These are phyloP conservation scores for Kwoniella heveanensis DNA, from an alignment of 768 basidiomycete genomes.

Conservation along the genomic window DNA sequence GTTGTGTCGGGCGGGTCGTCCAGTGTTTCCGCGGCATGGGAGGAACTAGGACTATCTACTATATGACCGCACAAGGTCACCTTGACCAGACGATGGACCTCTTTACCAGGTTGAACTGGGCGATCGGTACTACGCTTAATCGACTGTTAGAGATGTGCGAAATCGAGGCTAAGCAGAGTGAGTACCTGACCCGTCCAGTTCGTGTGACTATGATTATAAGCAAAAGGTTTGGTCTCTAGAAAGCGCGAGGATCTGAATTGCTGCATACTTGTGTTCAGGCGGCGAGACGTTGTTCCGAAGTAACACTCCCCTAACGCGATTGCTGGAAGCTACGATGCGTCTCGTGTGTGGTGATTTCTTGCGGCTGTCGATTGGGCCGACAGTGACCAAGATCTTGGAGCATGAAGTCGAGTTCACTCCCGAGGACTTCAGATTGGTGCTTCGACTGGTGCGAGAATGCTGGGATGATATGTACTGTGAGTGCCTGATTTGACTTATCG, in stretches of 20 bases:
- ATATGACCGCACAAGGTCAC: constrained; percentile 12
- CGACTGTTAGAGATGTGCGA: constrained; percentile 23
- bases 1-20: neutral
- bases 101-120: constrained; percentile 7
- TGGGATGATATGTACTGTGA: constrained; percentile 29
- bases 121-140: constrained; percentile 7
- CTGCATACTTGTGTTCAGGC: constrained; percentile 7
- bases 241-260: too few relatives aligned
- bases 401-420: constrained; percentile 8
- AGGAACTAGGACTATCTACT: constrained; percentile 14
- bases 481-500: too few relatives aligned
- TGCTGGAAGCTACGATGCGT: constrained; percentile 30
- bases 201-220: too few relatives aligned
- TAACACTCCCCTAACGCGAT: constrained; percentile 26
- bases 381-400: constrained; percentile 8
- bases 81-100: constrained; percentile 18
- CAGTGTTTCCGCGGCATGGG: constrained; percentile 5
- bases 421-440: constrained; percentile 9
- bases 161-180: constrained; percentile 18
- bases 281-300: constrained; percentile 28
- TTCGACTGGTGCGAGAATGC: constrained; percentile 14
- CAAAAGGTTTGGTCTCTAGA: too few relatives aligned
- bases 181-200: neutral
- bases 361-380: constrained; percentile 18
- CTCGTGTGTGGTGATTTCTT: constrained; percentile 22